A percentile compares a stretch with the other conserved stretches of the same genome.
These are phyloP conservation scores for Escovopsis sp. DNA, from an alignment of 2,329 filamentous ascomycete genomes.

Conservation along the genomic window DNA sequence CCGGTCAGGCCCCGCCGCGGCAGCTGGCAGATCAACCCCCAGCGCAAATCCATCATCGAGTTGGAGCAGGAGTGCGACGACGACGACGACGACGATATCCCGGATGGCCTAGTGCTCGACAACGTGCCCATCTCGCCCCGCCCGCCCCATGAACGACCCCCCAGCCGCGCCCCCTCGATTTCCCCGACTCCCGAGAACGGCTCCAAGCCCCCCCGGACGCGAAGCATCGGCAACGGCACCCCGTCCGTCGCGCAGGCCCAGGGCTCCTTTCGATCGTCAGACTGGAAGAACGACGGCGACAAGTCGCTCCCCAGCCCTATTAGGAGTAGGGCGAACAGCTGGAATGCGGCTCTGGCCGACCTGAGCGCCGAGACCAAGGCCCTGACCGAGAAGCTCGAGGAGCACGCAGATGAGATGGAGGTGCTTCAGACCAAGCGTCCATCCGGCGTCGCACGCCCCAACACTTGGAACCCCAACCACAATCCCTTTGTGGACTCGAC, in stretches of 20 bases:
- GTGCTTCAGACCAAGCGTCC: slow-evolving; percentile 20
- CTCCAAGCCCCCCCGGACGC: slow-evolving; percentile 31
- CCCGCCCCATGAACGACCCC: slow-evolving; percentile 38
- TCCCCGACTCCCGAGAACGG: slow-evolving; percentile 38
- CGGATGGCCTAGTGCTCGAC: slow-evolving; percentile 63
- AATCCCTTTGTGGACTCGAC: slow-evolving; percentile 16
- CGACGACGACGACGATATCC: slow-evolving; percentile 64
- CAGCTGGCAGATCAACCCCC: slow-evolving; percentile 55
- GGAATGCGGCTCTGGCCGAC: slow-evolving; percentile 54
- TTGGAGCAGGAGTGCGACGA: slow-evolving; percentile 64
- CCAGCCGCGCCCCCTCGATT: slow-evolving; percentile 37
- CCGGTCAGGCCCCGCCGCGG: slow-evolving; percentile 35
- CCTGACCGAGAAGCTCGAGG: slow-evolving; percentile 67
- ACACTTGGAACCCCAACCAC: slow-evolving; percentile 24
- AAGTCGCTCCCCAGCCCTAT: slow-evolving; percentile 15
- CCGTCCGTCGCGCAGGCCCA: slow-evolving; percentile 43
- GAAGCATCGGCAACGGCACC: slow-evolving; percentile 49
- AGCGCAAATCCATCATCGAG: slow-evolving; percentile 53
- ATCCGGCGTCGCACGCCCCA: slow-evolving; percentile 19
- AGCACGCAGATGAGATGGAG: slow-evolving; percentile 52
- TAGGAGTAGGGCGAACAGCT: slow-evolving; percentile 52
- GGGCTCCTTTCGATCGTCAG: slow-evolving; percentile 43
- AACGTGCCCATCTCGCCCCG: slow-evolving; percentile 74
- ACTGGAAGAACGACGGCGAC: slow-evolving; percentile 34
- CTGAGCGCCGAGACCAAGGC: slow-evolving; percentile 59